phyloP scores from a whole-genome alignment of 495 filamentous ascomycete genomes.

The Daldinia grandis region DNA sequence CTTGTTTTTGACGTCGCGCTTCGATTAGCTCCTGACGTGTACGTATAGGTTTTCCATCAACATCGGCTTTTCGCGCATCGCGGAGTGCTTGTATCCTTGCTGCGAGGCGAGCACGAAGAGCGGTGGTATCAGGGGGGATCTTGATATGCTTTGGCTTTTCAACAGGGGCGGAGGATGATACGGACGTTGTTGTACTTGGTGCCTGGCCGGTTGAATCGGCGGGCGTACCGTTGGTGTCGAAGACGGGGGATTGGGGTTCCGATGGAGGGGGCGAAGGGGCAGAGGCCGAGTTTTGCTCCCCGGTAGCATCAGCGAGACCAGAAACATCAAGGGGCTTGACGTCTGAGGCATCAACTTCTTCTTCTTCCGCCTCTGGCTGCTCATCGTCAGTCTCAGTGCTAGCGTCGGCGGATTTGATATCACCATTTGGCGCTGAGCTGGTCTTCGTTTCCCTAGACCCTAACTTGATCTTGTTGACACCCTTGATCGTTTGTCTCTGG shows the following conservation, averaged over 20 bases:
- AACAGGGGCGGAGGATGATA: conserved; percentile 72
- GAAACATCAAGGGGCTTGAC: conserved; percentile 60
- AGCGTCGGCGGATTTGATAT: conserved; percentile 43
- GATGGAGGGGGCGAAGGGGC: conserved; percentile 58
- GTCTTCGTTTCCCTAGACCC: conserved; percentile 36
- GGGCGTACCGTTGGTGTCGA: conserved; percentile 65
- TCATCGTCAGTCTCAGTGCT: conserved; percentile 48
- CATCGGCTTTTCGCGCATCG: conserved; percentile 82
- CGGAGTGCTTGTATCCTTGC: conserved; percentile 84
- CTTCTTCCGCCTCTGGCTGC: conserved; percentile 40
- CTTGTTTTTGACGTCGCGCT: conserved; percentile 83
- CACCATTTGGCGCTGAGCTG: conserved; percentile 19
- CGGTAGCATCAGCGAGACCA: conserved; percentile 45
- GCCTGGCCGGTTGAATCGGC: conserved; percentile 50
- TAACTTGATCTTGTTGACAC: conserved; percentile 47
- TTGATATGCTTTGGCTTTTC: conserved; percentile 63
- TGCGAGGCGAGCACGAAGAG: conserved; percentile 76
- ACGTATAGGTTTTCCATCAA: conserved; percentile 78
- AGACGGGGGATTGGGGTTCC: conserved; percentile 67
- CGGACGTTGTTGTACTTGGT: conserved; percentile 73
- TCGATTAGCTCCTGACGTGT: conserved; percentile 92
- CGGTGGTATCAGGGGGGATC: conserved; percentile 68
- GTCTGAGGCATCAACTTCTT: conserved; percentile 49
- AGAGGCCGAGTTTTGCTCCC: conserved; percentile 57
- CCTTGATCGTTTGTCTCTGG: conserved; percentile 47